phyloP scores from a whole-genome alignment of 768 basidiomycete species.

The Mycena venus region DNA sequence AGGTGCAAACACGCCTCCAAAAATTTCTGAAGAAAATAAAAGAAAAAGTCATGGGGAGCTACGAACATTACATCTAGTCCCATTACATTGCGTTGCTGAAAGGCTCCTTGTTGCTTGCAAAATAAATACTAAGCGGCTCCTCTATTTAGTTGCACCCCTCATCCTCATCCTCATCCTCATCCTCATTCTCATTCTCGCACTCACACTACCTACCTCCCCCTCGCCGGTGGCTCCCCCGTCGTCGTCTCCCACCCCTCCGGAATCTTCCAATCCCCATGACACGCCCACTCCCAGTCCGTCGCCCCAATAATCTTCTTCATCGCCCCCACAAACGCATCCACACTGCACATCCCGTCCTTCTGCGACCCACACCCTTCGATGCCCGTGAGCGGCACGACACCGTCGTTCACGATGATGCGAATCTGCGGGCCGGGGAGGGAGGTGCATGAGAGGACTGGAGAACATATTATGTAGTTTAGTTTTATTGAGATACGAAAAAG shows the following conservation, averaged over 20 bases:
- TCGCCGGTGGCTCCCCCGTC: conserved; percentile 71
- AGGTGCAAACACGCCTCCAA: not conserved
- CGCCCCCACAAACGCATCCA: conserved; percentile 78
- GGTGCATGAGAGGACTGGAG: conserved; percentile 77
- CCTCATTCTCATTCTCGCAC: too few species aligned
- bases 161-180: too few species aligned
- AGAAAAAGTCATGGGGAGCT: not conserved
- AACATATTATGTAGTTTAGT: too few species aligned
- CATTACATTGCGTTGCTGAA: too few species aligned
- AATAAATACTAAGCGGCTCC: too few species aligned
- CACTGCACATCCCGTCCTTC: conserved; percentile 82
- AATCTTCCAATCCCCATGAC: conserved; percentile 81
- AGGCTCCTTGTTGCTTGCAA: too few species aligned
- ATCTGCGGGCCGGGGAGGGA: conserved; percentile 70
- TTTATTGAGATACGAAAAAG: too few species aligned
- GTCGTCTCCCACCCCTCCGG: conserved; percentile 85
- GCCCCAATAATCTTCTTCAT: conserved; percentile 74
- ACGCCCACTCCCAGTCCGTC: conserved; percentile 84
- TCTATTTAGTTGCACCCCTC: too few species aligned
- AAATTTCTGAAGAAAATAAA: not conserved
- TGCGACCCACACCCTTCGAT: conserved; percentile 81
- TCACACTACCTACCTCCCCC: too few species aligned
- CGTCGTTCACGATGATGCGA: conserved; percentile 91
- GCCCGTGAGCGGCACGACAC: conserved; percentile 83
- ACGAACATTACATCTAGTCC: too few species aligned